Evolutionary conservation across 352 stramenopile genomes (phyloP), one percentile per base, ranked within the genome.

Genomic region (Phytophthora rubi): DNA sequence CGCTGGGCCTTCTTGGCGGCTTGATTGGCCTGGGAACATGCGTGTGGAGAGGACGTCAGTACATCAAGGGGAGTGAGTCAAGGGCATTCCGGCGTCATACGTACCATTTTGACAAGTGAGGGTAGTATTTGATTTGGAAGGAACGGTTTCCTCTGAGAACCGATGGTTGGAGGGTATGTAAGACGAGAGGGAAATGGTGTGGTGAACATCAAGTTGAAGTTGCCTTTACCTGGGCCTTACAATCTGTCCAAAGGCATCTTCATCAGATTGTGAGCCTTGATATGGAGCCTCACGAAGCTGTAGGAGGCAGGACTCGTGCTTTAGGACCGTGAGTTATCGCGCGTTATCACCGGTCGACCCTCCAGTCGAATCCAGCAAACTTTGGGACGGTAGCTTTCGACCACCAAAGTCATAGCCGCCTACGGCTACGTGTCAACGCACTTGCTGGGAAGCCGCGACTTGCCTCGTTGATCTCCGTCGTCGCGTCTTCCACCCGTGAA

Each of bases 1-100:
- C 78, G 77, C 62, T 94, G 80, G 28, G 89, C 89, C 71, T 95
- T 96, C 76, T 96, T 96, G 15, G 86, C 86, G 44, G 89, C 83
- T 61, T 96, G 89, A 44, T 94, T 94, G 37, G 89, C 89, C 89
- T 96, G 53, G 13, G 23, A 2, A n/a, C n/a, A 57, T 42, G 21
- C 33, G 15, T 53, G 26, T 15, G 23, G 23, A 8, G 16, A 37
- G 33, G 42, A 10, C 42, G 42, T 48, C 18, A 48, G 42, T 18
- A 6, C 15, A 10, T 18, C 6, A 21, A 23, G 42, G 42, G 42
- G 35, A 10, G 15, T 30, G 35, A 10, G 15, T 30, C 30, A 47
- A 8, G 13, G 18, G 42, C 39, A 62, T 62, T 13, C 61, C 28
- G 30, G 16, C 16, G 3, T 12, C 8, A n/a, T 12, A 21, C 57